These are phyloP conservation scores for Articulospora tetracladia DNA, from an alignment of 495 filamentous ascomycete species.

Conservation along the genomic window DNA sequence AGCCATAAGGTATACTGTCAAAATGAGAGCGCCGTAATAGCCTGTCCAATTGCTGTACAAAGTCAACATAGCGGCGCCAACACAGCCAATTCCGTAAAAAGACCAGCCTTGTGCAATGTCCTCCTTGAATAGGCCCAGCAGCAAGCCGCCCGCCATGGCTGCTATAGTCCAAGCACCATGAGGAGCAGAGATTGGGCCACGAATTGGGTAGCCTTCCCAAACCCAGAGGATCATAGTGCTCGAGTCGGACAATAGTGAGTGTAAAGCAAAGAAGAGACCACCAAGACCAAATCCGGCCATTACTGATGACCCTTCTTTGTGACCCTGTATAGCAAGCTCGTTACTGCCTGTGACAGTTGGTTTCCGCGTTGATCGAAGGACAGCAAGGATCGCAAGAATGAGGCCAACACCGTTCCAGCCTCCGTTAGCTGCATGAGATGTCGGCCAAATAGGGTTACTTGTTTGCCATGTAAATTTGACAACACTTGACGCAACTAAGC, in stretches of 20 bases:
- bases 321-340: constrained; percentile 29
- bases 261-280: constrained; percentile 85
- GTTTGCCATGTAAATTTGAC: constrained; percentile 93
- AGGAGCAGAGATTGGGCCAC: constrained; percentile 82
- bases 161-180: constrained; percentile 83
- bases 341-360: constrained; percentile 44
- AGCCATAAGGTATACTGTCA: constrained; percentile 81
- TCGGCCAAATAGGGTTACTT: constrained; percentile 98
- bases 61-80: constrained; percentile 79
- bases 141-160: constrained; percentile 81
- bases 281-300: constrained; percentile 75
- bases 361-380: constrained; percentile 63
- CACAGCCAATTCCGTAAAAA: constrained; percentile 68
- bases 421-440: constrained; percentile 82
- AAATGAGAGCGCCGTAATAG: constrained; percentile 76
- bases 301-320: constrained; percentile 60
- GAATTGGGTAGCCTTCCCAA: constrained; percentile 96
- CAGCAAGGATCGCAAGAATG: constrained; percentile 68
- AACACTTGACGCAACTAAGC: constrained; percentile 77
- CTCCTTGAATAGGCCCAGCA: constrained; percentile 71
- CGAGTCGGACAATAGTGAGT: constrained; percentile 91
- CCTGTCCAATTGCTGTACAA: constrained; percentile 81
- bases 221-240: constrained; percentile 99
- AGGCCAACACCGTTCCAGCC: constrained; percentile 89
- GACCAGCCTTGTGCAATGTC: constrained; percentile 74